phyloP scores from a whole-genome alignment of 2,329 filamentous ascomycete genomes.

The Hirsutella rhossiliensis region DNA sequence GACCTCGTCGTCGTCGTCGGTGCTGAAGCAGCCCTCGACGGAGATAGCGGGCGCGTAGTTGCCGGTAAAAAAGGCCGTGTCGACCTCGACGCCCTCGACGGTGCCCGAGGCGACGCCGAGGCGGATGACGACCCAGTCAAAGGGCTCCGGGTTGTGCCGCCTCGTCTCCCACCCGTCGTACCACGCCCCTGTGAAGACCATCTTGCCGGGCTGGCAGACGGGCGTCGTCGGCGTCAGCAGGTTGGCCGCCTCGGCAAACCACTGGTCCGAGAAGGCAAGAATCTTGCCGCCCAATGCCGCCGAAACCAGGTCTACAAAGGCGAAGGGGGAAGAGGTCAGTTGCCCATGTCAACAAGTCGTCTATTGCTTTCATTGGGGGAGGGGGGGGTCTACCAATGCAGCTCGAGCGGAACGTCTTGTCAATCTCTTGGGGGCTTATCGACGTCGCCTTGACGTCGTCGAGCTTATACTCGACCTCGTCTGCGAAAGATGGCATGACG shows the following conservation, averaged over 20 bases:
- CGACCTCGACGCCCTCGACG: constrained; percentile 64
- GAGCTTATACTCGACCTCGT: constrained; percentile 42
- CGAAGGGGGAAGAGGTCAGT: background rate
- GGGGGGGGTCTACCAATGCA: constrained; percentile 40
- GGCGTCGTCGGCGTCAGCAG: constrained; percentile 52
- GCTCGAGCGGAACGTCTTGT: constrained; percentile 47
- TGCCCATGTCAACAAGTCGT: no score
- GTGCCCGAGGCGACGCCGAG: constrained; percentile 59
- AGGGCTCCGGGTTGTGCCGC: constrained; percentile 49
- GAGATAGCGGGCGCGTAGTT: constrained; percentile 73
- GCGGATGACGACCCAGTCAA: constrained; percentile 56
- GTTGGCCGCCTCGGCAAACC: constrained; percentile 55
- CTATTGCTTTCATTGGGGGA: background rate
- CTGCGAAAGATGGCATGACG: constrained; percentile 23
- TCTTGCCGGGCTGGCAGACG: constrained; percentile 52
- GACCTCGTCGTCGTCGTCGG: constrained; percentile 47
- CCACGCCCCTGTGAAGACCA: constrained; percentile 59
- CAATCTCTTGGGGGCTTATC: constrained; percentile 42
- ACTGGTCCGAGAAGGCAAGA: constrained; percentile 54
- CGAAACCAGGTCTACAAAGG: constrained; percentile 43
- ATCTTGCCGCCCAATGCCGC: constrained; percentile 50
- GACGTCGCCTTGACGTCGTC: constrained; percentile 37
- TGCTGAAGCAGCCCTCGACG: constrained; percentile 62
- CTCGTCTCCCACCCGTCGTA: constrained; percentile 62
- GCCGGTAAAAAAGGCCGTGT: constrained; percentile 71